phyloP scores from a whole-genome alignment of 345 rosid species.

The Salix udensis region DNA sequence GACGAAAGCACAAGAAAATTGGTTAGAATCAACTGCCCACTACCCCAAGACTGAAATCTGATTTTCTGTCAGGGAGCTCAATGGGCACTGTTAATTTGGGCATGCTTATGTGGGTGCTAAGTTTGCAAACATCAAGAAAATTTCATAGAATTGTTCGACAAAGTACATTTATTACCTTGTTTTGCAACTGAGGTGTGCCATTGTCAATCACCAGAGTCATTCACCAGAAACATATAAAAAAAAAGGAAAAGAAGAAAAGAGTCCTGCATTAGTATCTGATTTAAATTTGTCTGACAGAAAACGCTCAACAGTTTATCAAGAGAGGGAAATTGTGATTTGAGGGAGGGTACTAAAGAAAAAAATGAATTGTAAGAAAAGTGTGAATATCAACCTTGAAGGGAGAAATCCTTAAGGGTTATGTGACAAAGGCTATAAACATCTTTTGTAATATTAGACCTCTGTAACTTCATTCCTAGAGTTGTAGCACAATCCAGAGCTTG shows the following conservation, averaged over 20 bases:
- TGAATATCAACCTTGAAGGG: constrained; percentile 75
- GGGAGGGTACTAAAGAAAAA: background rate
- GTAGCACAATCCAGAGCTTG: constrained; percentile 92
- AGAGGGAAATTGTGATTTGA: background rate
- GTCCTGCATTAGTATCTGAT: constrained; percentile 22
- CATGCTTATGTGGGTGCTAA: background rate
- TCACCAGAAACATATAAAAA: background rate
- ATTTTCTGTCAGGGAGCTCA: background rate
- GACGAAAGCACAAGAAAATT: background rate
- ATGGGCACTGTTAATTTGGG: background rate
- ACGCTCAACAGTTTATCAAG: constrained; percentile 1
- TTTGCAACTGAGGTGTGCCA: constrained; percentile 47
- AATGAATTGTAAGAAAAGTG: too few relatives aligned
- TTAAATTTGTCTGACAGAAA: background rate
- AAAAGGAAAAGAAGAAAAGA: constrained; percentile 13
- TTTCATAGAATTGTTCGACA: background rate
- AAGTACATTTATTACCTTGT: constrained; percentile 48
- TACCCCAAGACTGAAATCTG: background rate
- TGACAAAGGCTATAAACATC: constrained; percentile 74
- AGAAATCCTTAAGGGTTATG: constrained; percentile 91
- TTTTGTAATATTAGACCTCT: constrained; percentile 55
- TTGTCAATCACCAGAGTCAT: constrained; percentile 11
- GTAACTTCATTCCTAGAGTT: constrained; percentile 61
- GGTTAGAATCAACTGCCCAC: background rate
- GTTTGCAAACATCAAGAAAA: background rate